These are phyloP conservation scores for Puccinia polysora DNA, from an alignment of 1,284 basidiomycete genomes.

Conservation along the genomic window DNA sequence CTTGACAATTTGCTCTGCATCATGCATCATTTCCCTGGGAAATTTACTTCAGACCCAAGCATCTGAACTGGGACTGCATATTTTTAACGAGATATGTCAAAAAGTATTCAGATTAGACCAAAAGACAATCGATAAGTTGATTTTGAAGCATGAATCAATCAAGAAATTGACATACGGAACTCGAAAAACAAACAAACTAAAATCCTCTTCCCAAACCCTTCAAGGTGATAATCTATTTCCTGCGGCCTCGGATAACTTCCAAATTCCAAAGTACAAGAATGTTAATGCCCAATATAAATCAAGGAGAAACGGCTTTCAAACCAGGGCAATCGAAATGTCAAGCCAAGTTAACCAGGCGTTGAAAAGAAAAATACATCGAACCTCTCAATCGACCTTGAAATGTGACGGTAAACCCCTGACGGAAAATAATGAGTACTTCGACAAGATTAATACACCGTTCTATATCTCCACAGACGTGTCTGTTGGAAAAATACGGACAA, in stretches of 20 bases:
- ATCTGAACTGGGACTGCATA: background rate
- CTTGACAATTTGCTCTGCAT: too few species aligned
- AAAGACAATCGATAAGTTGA: background rate
- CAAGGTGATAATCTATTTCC: too few species aligned
- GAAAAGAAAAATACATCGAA: background rate
- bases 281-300: too few species aligned
- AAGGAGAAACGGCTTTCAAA: too few species aligned
- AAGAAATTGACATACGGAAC: too few species aligned
- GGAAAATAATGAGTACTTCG: slow-evolving; percentile 51
- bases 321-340: background rate
- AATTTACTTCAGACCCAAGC: background rate
- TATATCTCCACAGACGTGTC: slow-evolving; percentile 68
- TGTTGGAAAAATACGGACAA: slow-evolving; percentile 56
- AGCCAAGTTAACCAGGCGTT: background rate
- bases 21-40: too few species aligned
- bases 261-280: background rate
- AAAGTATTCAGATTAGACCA: background rate
- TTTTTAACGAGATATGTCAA: background rate
- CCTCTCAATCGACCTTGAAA: slow-evolving; percentile 11
- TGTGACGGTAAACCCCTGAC: slow-evolving; percentile 45
- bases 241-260: too few species aligned
- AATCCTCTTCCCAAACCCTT: too few species aligned
- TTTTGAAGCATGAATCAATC: slow-evolving; percentile 2
- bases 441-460: slow-evolving; percentile 61
- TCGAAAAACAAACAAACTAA: too few species aligned